phyloP scores from a whole-genome alignment of 2,329 filamentous ascomycete genomes.

The Penicillium sp. region DNA sequence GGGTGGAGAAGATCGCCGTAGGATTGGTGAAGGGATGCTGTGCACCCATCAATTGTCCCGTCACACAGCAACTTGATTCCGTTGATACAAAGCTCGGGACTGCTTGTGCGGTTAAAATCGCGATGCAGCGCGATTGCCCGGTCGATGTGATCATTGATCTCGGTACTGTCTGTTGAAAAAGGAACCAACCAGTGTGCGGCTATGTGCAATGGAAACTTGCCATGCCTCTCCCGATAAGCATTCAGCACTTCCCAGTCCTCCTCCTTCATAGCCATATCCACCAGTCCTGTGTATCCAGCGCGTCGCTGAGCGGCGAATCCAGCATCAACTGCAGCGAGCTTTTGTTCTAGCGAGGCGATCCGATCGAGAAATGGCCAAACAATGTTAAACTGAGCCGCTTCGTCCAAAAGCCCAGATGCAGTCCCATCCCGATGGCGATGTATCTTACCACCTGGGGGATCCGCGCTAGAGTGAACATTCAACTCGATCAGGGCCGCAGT shows the following conservation, averaged over 20 bases:
- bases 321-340: constrained; percentile 40
- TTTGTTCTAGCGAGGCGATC: constrained; percentile 45
- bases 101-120: constrained; percentile 40
- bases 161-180: constrained; percentile 39
- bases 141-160: constrained; percentile 48
- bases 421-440: constrained; percentile 44
- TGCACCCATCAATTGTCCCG: constrained; percentile 52
- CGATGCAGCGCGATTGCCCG: constrained; percentile 45
- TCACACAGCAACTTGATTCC: constrained; percentile 55
- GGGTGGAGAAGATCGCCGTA: constrained; percentile 44
- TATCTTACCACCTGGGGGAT: constrained; percentile 50
- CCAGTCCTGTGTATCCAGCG: constrained; percentile 50
- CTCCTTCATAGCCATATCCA: constrained; percentile 56
- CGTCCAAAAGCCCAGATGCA: constrained; percentile 47
- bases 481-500: constrained; percentile 49
- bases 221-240: constrained; percentile 31
- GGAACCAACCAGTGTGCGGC: constrained; percentile 52
- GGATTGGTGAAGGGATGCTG: constrained; percentile 25
- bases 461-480: constrained; percentile 39
- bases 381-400: constrained; percentile 47
- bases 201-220: constrained; percentile 41
- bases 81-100: constrained; percentile 48
- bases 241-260: constrained; percentile 48
- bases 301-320: constrained; percentile 47
- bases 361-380: constrained; percentile 51